These are phyloP conservation scores for Psilocybe subaeruginosa DNA, from an alignment of 768 basidiomycete species.

Conservation along the genomic window DNA sequence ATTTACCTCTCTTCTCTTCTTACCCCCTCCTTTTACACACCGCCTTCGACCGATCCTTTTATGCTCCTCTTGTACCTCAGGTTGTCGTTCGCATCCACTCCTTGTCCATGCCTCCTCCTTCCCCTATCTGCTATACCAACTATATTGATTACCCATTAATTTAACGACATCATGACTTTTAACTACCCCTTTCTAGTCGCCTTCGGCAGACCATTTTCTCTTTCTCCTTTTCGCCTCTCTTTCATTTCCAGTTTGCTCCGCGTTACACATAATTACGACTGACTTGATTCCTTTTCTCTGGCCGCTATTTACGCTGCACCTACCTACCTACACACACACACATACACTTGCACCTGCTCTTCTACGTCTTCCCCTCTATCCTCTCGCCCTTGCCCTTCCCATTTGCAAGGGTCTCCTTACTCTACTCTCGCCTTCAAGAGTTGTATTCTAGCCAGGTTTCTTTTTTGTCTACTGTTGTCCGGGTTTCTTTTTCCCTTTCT, in stretches of 20 bases:
- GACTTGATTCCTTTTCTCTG: background rate
- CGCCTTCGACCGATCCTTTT: background rate
- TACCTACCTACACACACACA: background rate
- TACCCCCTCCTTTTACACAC: background rate
- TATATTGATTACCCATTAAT: constrained; percentile 19
- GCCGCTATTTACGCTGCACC: background rate
- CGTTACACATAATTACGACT: background rate
- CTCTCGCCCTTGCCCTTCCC: background rate
- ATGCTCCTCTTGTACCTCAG: constrained; percentile 1
- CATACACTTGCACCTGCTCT: background rate
- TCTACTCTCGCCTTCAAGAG: background rate
- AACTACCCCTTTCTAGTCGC: background rate
- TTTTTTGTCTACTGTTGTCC: background rate
- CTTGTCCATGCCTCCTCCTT: background rate
- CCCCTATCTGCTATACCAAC: constrained; percentile 13
- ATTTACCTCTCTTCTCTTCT: background rate
- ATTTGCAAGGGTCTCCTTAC: background rate
- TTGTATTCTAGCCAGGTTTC: constrained; percentile 6
- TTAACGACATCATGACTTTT: constrained; percentile 17
- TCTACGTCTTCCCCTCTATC: background rate
- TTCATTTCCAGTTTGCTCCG: background rate
- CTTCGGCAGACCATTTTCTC: background rate
- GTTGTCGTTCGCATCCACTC: constrained; percentile 15
- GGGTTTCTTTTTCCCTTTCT: background rate
- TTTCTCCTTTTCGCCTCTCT: background rate